Conservation (phyloP, 2,329 filamentous ascomycete species). For the Ophiostoma triangulosporum region DNA sequence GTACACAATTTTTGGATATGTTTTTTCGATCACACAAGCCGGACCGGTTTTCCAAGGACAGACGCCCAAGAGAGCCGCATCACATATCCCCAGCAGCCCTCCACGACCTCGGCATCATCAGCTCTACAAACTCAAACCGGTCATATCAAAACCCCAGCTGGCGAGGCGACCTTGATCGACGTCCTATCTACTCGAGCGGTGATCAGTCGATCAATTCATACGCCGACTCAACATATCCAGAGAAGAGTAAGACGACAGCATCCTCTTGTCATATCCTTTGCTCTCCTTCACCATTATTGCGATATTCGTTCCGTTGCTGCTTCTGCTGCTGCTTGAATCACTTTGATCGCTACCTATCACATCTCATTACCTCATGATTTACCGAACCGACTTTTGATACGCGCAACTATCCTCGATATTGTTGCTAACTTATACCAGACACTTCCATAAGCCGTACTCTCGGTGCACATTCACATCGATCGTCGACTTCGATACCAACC, state of each 20-base stretch:
- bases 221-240: constrained; percentile 16
- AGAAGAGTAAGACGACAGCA: constrained; percentile 22
- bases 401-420: too few species aligned
- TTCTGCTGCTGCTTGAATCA: not conserved
- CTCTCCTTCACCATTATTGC: not conserved
- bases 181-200: constrained; percentile 16
- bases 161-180: constrained; percentile 16
- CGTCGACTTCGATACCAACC: constrained; percentile 25
- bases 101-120: constrained; percentile 24
- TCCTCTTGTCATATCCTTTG: not conserved
- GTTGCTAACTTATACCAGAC: not conserved
- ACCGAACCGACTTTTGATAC: not conserved
- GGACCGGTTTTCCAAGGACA: constrained; percentile 26
- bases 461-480: constrained; percentile 27
- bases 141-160: constrained; percentile 8
- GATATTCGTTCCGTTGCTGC: not conserved
- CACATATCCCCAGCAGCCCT: constrained; percentile 16
- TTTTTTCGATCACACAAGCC: constrained; percentile 30
- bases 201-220: constrained; percentile 15
- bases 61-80: constrained; percentile 25
- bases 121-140: constrained; percentile 10
- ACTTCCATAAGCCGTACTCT: constrained; percentile 18
- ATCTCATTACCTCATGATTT: not conserved
- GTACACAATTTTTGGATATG: constrained; percentile 23
- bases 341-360: not conserved